Base-by-base conservation (phyloP, 2,329 filamentous ascomycete genomes). In the Arthrobotrys conoides region DNA sequence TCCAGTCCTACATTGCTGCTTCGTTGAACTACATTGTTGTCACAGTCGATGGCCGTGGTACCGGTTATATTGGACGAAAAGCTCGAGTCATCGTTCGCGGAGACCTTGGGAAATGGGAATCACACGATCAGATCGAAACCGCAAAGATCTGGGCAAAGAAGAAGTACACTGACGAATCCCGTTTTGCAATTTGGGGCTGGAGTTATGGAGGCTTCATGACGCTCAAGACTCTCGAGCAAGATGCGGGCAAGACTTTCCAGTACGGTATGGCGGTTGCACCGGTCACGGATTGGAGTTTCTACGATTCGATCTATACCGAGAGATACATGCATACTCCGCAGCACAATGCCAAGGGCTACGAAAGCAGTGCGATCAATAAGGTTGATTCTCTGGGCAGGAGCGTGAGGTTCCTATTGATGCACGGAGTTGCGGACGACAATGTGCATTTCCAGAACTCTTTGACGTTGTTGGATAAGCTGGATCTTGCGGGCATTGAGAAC, bases 221-320 rank as follows among this genome's bases (percentile, higher is more conserved):
- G 5, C 88, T 99, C 82, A 99, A 99, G 87, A 96, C 93, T 0
- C 90, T 99, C 12, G 96, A 99, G 86, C 89, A 90, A 79, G 96
- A 99, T 83, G 95, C 90, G 8, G 96, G 96, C 4, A 84, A 90
- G 83, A 98, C 94, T 0, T 99, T 97, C 86, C 91, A 91, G 80
- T 99, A 99, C 84, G 96, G 96, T 81, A 97, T 99, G 92, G 94
- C 96, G 5, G 96, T 99, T 65, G 96, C 96, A 0, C 96, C 96
- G 18, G 96, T 99, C n/a, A 98, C 95, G 0, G 94, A 99, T 85
- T 99, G 96, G 96, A 89, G 92, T 72, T 97, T 92, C 85, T 99
- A 99, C 85, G 89, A 97, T 85, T 93, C 90, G 76, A 91, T 97
- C 82, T 97, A 97, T 86, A 96, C 94, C 0, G 94, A 97, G 85